A percentile compares a stretch with the other conserved stretches of the same genome.
Conservation (phyloP, 2,329 filamentous ascomycete genomes). For the Sporothrix mexicana region DNA sequence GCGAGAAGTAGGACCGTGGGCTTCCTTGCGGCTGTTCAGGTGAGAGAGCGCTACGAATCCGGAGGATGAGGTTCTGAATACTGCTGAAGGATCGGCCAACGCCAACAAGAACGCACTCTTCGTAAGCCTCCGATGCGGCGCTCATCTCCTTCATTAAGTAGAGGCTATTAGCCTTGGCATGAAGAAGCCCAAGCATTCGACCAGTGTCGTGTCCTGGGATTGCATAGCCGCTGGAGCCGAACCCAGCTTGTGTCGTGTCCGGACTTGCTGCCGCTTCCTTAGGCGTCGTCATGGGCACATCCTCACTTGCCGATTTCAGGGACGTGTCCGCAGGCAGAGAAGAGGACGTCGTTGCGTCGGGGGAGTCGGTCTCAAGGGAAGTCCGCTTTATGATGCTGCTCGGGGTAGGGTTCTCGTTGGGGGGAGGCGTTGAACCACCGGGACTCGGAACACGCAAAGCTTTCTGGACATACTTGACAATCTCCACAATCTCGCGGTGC, state of each 20-base stretch:
- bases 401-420: neutral
- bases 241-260: conserved; percentile 54
- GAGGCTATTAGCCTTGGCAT: conserved; percentile 98
- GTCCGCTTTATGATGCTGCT: neutral
- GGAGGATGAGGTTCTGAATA: conserved; percentile 78
- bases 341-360: neutral
- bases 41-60: conserved; percentile 74
- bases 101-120: conserved; percentile 91
- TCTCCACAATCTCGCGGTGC: conserved; percentile 80
- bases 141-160: conserved; percentile 85
- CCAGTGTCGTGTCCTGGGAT: conserved; percentile 89
- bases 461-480: conserved; percentile 84
- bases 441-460: conserved; percentile 60
- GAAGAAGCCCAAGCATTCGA: conserved; percentile 87
- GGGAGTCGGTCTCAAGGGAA: neutral
- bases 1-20: conserved; percentile 33
- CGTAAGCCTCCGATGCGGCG: conserved; percentile 84
- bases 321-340: neutral
- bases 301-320: neutral
- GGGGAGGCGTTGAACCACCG: conserved; percentile 19
- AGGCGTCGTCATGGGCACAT: neutral
- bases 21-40: conserved; percentile 45
- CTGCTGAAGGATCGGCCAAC: conserved; percentile 72
- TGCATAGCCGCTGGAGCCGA: conserved; percentile 81
- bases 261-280: conserved; percentile 14